A percentile compares a stretch with the other conserved stretches of the same genome.
phyloP scores from a whole-genome alignment of 345 rosid genomes.

The Firmiana major region DNA sequence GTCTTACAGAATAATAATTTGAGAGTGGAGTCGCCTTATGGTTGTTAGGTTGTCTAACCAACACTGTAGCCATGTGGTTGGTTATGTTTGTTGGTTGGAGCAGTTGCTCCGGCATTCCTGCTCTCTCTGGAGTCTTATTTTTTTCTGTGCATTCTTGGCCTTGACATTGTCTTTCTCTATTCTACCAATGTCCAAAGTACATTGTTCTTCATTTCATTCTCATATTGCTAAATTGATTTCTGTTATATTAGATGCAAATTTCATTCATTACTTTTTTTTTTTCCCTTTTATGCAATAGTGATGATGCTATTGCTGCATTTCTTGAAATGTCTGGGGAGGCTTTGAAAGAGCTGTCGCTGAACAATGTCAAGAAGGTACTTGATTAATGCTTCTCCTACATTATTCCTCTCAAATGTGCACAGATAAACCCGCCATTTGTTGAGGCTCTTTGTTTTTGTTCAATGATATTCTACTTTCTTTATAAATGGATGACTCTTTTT shows the following conservation, averaged over 20 bases:
- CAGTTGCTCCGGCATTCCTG: background rate
- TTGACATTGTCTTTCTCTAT: background rate
- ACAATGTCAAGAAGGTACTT: slow-evolving; percentile 64
- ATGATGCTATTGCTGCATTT: slow-evolving; percentile 92
- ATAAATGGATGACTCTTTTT: background rate
- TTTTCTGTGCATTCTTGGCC: background rate
- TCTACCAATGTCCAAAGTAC: background rate
- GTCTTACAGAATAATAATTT: too few relatives aligned
- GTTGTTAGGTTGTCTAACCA: background rate
- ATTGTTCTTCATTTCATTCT: background rate
- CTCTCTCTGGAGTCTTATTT: background rate
- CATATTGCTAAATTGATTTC: background rate
- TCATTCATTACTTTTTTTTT: background rate
- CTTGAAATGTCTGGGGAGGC: slow-evolving; percentile 66
- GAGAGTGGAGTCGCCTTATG: background rate
- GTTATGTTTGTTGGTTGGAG: background rate
- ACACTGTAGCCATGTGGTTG: background rate
- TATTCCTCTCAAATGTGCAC: background rate
- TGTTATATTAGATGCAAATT: slow-evolving; percentile 4
- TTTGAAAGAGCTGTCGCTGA: slow-evolving; percentile 64
- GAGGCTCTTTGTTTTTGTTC: background rate
- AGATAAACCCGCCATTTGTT: background rate
- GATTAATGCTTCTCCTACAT: background rate
- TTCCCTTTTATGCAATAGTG: slow-evolving; percentile 36
- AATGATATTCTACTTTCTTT: background rate